Conservation (phyloP, 2,329 filamentous ascomycete genomes). For the Lecanicillium sp. region DNA sequence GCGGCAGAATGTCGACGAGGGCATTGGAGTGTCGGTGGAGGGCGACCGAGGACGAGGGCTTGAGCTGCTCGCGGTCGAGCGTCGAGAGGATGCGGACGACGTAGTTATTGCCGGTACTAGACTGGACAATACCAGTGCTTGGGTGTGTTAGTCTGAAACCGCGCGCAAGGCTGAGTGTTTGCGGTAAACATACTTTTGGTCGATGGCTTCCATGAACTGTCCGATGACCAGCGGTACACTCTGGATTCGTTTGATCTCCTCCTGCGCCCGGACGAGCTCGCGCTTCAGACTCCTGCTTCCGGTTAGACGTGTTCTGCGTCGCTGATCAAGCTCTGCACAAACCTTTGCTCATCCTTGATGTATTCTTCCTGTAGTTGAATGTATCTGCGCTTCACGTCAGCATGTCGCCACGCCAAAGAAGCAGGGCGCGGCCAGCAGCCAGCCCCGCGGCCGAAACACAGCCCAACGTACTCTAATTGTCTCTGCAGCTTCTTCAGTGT, state of each 20-base stretch:
- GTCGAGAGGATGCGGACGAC: conserved; percentile 97
- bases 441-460: background rate
- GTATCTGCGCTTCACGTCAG: conserved; percentile 52
- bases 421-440: background rate
- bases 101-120: conserved; percentile 96
- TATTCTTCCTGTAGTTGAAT: conserved; percentile 99
- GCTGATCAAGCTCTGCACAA: conserved; percentile 14
- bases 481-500: conserved; percentile 94
- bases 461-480: conserved; percentile 72
- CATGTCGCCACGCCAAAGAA: conserved; percentile 6
- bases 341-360: conserved; percentile 99
- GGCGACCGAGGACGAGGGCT: conserved; percentile 94
- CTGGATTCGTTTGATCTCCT: conserved; percentile 99
- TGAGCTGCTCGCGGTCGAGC: conserved; percentile 94
- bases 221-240: conserved; percentile 96
- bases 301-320: background rate
- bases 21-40: conserved; percentile 98
- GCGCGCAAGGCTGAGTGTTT: conserved; percentile 16
- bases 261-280: conserved; percentile 92
- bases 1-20: conserved; percentile 96
- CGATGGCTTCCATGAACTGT: conserved; percentile 99
- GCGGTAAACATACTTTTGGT: conserved; percentile 72
- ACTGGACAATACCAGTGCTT: conserved; percentile 98
- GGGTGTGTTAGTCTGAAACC: conserved; percentile 14
- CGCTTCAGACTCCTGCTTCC: conserved; percentile 78